Evolutionary conservation across 2,329 filamentous ascomycete genomes (phyloP), one percentile per base, ranked within the genome.

Genomic region (Colletotrichum destructivum): DNA sequence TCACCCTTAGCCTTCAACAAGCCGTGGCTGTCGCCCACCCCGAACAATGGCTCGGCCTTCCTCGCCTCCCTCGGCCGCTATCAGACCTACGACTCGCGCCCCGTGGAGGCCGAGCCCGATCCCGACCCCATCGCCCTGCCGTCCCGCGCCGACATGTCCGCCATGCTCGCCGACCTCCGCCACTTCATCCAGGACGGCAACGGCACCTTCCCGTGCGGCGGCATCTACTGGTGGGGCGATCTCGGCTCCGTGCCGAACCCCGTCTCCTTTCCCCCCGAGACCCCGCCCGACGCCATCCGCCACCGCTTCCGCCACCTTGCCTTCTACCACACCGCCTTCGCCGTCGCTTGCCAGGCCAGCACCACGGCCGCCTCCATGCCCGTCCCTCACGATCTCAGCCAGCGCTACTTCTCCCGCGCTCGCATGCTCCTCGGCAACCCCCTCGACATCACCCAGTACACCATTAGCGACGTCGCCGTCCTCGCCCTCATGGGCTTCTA

Each of bases 401-500:
- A 88, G 75, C 75, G 77, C 5, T 86, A 81, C 76, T 87, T 86
- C 73, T 81, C 83, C 4, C 80, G 82, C 21, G 86, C 86, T 8
- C 80, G 80, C 23, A 72, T 76, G 54, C 80, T 87, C 8, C 74
- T 88, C 3, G 84, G 85, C 11, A 86, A 87, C 68, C 84, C 85
- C 0, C 80, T 87, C 26, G 85, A 87, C 63, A 80, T 83, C 31
- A 81, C 81, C 2, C 80, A 78, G 0, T 81, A 81, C 69, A 83
- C 81, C 16, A 80, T 83, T n/a, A 78, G 79, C 51, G 84, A 87
- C 62, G 82, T 87, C 3, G 80, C 84, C 0, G 79, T 82, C 1
- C 77, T 88, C 40, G 82, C 82, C 2, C 77, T 88, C 65, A 85
- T 88, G 82, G 82, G 83, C 9, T 79, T 86, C 62, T 88, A 87